phyloP scores from a whole-genome alignment of 768 basidiomycete genomes.

The Pholiota conissans region DNA sequence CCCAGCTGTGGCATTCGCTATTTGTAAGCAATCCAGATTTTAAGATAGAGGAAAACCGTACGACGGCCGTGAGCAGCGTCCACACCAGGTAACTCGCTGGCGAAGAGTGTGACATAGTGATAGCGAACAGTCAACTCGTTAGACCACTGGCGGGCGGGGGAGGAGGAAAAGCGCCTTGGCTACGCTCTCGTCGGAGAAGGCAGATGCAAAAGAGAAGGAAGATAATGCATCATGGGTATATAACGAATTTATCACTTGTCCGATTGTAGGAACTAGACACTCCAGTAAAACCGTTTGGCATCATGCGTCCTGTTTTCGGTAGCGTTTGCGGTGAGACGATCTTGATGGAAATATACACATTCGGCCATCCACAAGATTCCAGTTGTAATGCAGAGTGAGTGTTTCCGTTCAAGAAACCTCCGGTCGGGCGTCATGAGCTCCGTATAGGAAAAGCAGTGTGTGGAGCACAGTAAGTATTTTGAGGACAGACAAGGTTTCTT shows the following conservation, averaged over 20 bases:
- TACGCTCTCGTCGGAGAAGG: background rate
- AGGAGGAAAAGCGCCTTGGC: background rate
- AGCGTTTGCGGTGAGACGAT: conserved; percentile 3
- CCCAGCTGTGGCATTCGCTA: conserved; percentile 43
- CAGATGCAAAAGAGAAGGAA: background rate
- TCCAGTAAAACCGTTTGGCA: background rate
- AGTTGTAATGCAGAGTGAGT: background rate
- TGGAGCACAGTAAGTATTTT: no score
- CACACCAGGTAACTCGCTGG: conserved; percentile 65
- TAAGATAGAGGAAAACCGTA: conserved; percentile 26
- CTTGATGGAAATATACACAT: conserved; percentile 7
- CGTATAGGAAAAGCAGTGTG: no score
- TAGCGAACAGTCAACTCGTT: background rate
- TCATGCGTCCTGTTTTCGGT: conserved; percentile 7
- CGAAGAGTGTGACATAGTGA: conserved; percentile 60
- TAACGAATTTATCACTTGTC: background rate
- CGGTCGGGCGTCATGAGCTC: background rate
- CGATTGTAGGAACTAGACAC: background rate
- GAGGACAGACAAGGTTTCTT: background rate
- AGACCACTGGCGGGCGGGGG: background rate
- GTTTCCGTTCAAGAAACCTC: background rate
- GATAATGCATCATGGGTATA: background rate
- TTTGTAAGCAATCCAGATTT: background rate
- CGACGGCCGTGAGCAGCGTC: conserved; percentile 53
- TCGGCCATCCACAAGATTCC: background rate